These are phyloP conservation scores for Xylariomycetidae sp. DNA, from an alignment of 2,329 filamentous ascomycete species.

Conservation along the genomic window DNA sequence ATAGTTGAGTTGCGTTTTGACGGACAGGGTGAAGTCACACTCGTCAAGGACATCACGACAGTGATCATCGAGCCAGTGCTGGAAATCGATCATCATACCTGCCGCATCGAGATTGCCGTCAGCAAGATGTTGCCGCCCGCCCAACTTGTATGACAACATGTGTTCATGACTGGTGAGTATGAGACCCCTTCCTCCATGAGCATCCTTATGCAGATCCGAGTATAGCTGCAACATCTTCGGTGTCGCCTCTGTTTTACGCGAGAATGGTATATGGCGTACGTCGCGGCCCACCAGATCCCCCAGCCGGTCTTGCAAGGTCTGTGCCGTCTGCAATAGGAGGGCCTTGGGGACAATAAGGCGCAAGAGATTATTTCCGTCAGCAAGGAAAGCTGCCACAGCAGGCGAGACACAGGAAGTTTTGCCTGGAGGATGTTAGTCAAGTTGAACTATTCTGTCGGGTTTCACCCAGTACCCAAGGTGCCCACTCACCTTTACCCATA, in stretches of 20 bases:
- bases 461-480: no score
- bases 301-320: constrained; percentile 50
- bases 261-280: constrained; percentile 55
- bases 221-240: constrained; percentile 31
- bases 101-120: constrained; percentile 40
- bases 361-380: constrained; percentile 40
- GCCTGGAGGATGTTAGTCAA: constrained; percentile 31
- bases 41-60: constrained; percentile 63
- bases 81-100: constrained; percentile 42
- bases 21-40: constrained; percentile 50
- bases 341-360: constrained; percentile 55
- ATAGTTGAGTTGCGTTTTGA: constrained; percentile 54
- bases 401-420: constrained; percentile 58
- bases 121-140: constrained; percentile 52
- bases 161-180: constrained; percentile 61
- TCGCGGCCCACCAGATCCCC: constrained; percentile 51
- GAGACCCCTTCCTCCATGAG: constrained; percentile 40
- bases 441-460: no score
- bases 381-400: constrained; percentile 43
- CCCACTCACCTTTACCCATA: constrained; percentile 49
- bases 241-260: constrained; percentile 40
- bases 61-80: constrained; percentile 43
- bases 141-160: constrained; percentile 59
- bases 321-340: constrained; percentile 52
- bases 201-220: constrained; percentile 30